Percentiles rank a stretch among this genome's conserved stretches.
phyloP scores from a whole-genome alignment of 176 grass and related monocot species.

The Phyllostachys edulis region DNA sequence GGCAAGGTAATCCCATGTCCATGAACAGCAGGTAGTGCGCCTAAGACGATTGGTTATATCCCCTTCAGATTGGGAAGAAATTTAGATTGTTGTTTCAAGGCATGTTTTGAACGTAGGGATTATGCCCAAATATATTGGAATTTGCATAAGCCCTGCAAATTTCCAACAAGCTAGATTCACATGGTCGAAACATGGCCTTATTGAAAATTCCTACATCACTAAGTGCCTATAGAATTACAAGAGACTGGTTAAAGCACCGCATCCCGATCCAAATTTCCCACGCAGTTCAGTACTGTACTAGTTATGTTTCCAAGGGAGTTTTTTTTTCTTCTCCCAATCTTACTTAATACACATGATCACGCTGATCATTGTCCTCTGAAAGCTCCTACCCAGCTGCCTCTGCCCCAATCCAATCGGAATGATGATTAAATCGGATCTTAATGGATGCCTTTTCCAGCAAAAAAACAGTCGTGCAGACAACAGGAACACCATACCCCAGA shows the following conservation, averaged over 20 bases:
- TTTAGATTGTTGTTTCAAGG: too few relatives aligned
- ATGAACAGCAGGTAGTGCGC: too few relatives aligned
- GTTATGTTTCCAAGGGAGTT: neutral
- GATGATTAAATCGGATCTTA: constrained; percentile 8
- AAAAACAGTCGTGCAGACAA: neutral
- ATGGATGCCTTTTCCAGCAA: neutral
- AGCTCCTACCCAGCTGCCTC: neutral
- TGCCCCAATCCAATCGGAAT: neutral
- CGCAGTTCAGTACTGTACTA: too few relatives aligned
- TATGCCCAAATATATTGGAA: neutral
- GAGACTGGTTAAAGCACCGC: too few relatives aligned
- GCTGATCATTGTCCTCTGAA: neutral
- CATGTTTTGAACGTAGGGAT: neutral
- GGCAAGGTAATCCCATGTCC: neutral
- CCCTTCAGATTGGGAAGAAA: too few relatives aligned
- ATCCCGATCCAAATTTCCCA: too few relatives aligned
- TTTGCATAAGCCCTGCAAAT: neutral
- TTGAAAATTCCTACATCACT: too few relatives aligned
- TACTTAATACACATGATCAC: neutral
- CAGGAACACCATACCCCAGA: neutral
- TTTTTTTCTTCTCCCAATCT: neutral
- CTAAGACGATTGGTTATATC: too few relatives aligned
- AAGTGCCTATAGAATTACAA: too few relatives aligned
- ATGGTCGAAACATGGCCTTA: too few relatives aligned
- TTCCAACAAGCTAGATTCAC: too few relatives aligned